Conservation (phyloP, 1,139 yeast species). For the Kodamaea arcana region DNA sequence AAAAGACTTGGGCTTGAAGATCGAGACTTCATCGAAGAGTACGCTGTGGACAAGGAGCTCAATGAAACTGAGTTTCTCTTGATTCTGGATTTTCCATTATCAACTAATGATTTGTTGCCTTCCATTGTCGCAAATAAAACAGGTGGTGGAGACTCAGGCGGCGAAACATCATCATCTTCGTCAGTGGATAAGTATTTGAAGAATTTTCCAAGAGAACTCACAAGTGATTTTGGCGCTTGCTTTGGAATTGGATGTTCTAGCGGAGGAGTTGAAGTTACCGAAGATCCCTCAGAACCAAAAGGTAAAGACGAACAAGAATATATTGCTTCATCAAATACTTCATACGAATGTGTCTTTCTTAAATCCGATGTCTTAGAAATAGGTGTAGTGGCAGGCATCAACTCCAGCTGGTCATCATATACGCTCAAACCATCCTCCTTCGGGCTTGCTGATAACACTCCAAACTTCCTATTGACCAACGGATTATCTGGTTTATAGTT, state of each 20-base stretch:
- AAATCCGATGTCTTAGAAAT: slow-evolving; percentile 29
- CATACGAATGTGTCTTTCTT: slow-evolving; percentile 59
- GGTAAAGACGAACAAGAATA: slow-evolving; percentile 51
- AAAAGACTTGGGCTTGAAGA: slow-evolving; percentile 43
- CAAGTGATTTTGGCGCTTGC: slow-evolving; percentile 22
- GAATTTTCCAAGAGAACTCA: slow-evolving; percentile 36
- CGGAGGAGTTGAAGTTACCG: slow-evolving; percentile 4
- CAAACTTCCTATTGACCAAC: slow-evolving; percentile 46
- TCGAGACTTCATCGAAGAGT: slow-evolving; percentile 30
- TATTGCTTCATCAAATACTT: slow-evolving; percentile 72
- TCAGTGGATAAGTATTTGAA: slow-evolving; percentile 36
- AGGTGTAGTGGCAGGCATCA: slow-evolving; percentile 14
- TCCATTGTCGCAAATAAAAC: slow-evolving; percentile 2
- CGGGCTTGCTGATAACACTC: slow-evolving; percentile 35
- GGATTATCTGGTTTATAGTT: slow-evolving; percentile 48
- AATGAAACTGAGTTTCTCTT: slow-evolving; percentile 34
- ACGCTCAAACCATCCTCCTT: slow-evolving; percentile 25
- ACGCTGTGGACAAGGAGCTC: slow-evolving; percentile 37
- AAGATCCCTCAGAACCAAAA: slow-evolving; percentile 11
- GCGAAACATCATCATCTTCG: slow-evolving; percentile 14
- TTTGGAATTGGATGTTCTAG: slow-evolving; percentile 7
- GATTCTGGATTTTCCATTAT: slow-evolving; percentile 6
- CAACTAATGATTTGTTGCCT: slow-evolving; percentile 5
- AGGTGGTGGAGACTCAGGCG: slow-evolving; percentile 1
- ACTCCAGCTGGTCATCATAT: slow-evolving; percentile 13